These are phyloP conservation scores for Cordyceps fumosorosea DNA, from an alignment of 2,329 filamentous ascomycete genomes.

Conservation along the genomic window DNA sequence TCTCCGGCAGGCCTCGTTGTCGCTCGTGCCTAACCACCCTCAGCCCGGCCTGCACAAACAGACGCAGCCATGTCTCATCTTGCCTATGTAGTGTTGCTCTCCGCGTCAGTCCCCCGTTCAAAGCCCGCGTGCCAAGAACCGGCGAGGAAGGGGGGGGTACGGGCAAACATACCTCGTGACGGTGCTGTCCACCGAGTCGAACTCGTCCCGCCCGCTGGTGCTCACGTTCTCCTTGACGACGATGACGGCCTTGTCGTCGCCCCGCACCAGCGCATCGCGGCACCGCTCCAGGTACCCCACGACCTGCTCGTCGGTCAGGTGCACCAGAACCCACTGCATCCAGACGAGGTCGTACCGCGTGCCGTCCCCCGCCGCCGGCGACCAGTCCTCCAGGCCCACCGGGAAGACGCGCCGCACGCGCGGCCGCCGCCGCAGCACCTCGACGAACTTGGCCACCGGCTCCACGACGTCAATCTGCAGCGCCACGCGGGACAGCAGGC, in stretches of 20 bases:
- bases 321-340: constrained; percentile 85
- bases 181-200: constrained; percentile 68
- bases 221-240: constrained; percentile 62
- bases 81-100: constrained; percentile 37
- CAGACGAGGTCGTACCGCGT: constrained; percentile 76
- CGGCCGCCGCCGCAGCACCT: constrained; percentile 46
- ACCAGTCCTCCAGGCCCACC: constrained; percentile 68
- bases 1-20: constrained; percentile 62
- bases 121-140: too few species aligned
- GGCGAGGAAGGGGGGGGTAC: too few species aligned
- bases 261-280: constrained; percentile 30
- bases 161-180: constrained; percentile 53
- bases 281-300: constrained; percentile 60
- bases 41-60: constrained; percentile 67
- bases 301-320: constrained; percentile 70
- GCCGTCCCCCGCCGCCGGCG: constrained; percentile 28
- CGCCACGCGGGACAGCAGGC: constrained; percentile 66
- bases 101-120: neutral
- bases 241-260: constrained; percentile 26
- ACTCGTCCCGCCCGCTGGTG: constrained; percentile 55
- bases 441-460: constrained; percentile 76
- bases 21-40: constrained; percentile 62
- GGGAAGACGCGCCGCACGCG: constrained; percentile 62
- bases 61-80: constrained; percentile 60
- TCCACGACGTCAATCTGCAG: constrained; percentile 75